phyloP scores from a whole-genome alignment of 2,329 filamentous ascomycete species.

The Zymoseptoria ardabiliae region DNA sequence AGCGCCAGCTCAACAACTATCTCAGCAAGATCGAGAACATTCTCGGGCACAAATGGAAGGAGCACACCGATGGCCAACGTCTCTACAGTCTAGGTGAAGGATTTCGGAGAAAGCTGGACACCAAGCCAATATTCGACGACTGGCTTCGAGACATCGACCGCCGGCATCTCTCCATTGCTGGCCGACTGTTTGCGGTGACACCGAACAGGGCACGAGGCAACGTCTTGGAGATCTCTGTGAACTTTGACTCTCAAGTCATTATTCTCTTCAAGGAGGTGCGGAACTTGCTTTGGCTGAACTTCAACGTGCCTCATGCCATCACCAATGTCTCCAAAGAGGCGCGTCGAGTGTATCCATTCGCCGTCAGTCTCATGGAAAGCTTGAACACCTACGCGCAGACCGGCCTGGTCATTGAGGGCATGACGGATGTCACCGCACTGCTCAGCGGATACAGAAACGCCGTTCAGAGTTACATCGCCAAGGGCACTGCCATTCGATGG shows the following conservation, averaged over 20 bases:
- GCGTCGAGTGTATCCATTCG: constrained; percentile 96
- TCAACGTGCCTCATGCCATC: constrained; percentile 86
- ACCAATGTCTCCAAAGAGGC: constrained; percentile 96
- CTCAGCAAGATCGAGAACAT: constrained; percentile 99
- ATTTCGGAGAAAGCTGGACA: constrained; percentile 94
- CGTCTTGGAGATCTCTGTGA: constrained; percentile 79
- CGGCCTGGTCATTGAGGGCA: constrained; percentile 70
- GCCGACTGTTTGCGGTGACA: constrained; percentile 81
- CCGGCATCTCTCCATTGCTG: constrained; percentile 84
- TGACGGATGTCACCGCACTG: constrained; percentile 81
- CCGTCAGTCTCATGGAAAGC: constrained; percentile 97
- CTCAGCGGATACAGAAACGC: constrained; percentile 89
- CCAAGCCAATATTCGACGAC: constrained; percentile 85
- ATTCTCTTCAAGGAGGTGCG: constrained; percentile 97
- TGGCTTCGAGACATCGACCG: constrained; percentile 88
- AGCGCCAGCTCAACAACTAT: constrained; percentile 88
- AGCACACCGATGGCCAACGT: constrained; percentile 92
- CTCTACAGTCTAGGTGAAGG: constrained; percentile 83
- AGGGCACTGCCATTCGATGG: constrained; percentile 87
- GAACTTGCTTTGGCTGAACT: constrained; percentile 91
- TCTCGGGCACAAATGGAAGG: constrained; percentile 84
- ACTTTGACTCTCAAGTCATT: constrained; percentile 96
- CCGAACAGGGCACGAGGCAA: constrained; percentile 88
- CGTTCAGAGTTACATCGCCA: constrained; percentile 72
- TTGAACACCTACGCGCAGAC: constrained; percentile 91